Evolutionary conservation across 2,329 filamentous ascomycete genomes (phyloP), one percentile per base, ranked within the genome.

Genomic region (Xylaria sp.): DNA sequence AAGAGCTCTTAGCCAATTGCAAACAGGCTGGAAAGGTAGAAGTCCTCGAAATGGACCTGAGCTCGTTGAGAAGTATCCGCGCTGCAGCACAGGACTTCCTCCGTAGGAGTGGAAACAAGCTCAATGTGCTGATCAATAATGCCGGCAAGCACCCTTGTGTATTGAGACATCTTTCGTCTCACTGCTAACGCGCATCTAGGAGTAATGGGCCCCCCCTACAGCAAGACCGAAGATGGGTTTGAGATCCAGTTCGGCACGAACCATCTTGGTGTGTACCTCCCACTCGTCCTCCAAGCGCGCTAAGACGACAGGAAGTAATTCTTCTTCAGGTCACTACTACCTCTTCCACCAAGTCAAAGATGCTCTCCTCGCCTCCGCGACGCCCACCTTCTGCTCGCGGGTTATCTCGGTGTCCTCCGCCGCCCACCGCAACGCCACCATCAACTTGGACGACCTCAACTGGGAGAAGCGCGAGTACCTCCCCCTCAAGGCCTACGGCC

Each of bases 1-100:
- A 66, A 3, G 70, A 74, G 41, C 55, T 71, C 44, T 5, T 60
- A 28, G 18, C 59, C 0, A 64, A 70, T 59, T 62, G 66, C 3
- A 28, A 28, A 0, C 67, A 44, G 34, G 65, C 69, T 18, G 68
- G 68, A 3, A 69, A 68, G 15, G 69, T 72, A n/a, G 69, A 72
- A 7, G 41, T 73, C 41, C 50, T 75, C 13, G 32, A 67, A 25
- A 63, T 76, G 46, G 70, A 75, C 44, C 57, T 74, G n/a, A 56
- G 34, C 44, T 72, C 70, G 0, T 51, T 75, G 46, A 54, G 66
- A 32, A 54, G 69, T n/a, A 55, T 70, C 18, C 59, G 68, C 2
- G 51, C 62, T 8, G 61, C 20, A 1, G 61, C 39, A 2, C 7
- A 32, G 2, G 59, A 63, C 5, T 60, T 64, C 37, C 37, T 66